Evolutionary conservation across 768 basidiomycete species (phyloP).

Genomic region (Boletus rubropictus): DNA sequence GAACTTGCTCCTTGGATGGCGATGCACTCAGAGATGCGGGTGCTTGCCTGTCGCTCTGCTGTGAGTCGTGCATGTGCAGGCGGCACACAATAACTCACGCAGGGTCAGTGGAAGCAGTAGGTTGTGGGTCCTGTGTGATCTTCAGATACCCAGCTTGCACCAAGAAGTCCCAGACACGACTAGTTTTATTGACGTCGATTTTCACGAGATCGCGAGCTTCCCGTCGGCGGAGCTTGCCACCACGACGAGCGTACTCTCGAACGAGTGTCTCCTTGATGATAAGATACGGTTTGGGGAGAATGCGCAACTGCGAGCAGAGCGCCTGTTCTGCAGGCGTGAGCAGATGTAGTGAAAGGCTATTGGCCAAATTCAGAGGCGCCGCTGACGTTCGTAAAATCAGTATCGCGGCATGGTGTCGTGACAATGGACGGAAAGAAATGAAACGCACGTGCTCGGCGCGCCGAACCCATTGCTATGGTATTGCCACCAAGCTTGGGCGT

Average conservation of each 20-base stretch:
- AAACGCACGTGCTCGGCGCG: constrained; percentile 39
- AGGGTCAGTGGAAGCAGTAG: constrained; percentile 31
- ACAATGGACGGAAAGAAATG: neutral
- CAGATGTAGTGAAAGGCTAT: constrained; percentile 83
- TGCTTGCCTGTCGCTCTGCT: constrained; percentile 9
- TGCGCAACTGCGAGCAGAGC: constrained; percentile 83
- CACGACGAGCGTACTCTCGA: constrained; percentile 84
- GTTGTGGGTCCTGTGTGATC: constrained; percentile 50
- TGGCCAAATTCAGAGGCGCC: constrained; percentile 81
- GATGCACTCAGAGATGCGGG: constrained; percentile 16
- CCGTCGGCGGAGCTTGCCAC: constrained; percentile 80
- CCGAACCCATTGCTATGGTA: constrained; percentile 32
- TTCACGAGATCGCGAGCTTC: constrained; percentile 89
- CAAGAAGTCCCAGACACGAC: constrained; percentile 88
- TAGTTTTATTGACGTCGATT: constrained; percentile 91
- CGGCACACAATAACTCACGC: constrained; percentile 27
- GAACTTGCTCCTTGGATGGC: constrained; percentile 25
- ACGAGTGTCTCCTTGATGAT: constrained; percentile 94
- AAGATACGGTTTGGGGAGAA: constrained; percentile 92
- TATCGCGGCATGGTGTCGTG: too few species aligned
- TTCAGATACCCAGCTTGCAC: constrained; percentile 80
- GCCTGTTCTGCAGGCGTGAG: constrained; percentile 83
- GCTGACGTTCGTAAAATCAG: constrained; percentile 27
- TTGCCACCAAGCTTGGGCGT: constrained; percentile 46
- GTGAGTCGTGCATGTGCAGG: neutral